A percentile compares a stretch with the other conserved stretches of the same genome.
Evolutionary conservation across 23 red algal species (phyloP).

Genomic region (Cyanidiococcus yangmingshanensis): DNA sequence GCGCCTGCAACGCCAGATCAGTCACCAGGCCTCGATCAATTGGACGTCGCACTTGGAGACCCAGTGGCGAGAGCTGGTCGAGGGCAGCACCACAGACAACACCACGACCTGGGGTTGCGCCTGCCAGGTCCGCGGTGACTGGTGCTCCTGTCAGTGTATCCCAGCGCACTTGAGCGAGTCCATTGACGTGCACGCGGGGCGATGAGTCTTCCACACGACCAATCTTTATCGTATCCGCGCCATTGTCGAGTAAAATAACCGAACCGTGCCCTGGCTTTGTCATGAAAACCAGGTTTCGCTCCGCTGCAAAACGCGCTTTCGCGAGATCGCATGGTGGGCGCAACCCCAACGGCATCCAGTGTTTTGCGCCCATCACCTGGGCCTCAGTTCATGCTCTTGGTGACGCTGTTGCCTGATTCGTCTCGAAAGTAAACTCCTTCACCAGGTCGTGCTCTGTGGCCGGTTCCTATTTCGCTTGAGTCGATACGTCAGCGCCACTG

Average conservation of each 20-base stretch:
- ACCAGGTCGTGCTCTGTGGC: too few species aligned
- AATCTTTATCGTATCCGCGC: conserved; percentile 62
- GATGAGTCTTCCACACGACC: conserved; percentile 12
- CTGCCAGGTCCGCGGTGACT: conserved; percentile 22
- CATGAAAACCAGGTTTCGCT: too few species aligned
- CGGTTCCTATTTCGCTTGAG: too few species aligned
- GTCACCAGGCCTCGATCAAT: conserved; percentile 55
- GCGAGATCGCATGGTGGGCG: too few species aligned
- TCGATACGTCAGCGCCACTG: too few species aligned
- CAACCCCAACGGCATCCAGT: too few species aligned
- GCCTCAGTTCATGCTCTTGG: too few species aligned
- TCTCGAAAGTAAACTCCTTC: too few species aligned
- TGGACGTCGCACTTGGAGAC: conserved; percentile 47
- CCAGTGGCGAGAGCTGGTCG: conserved; percentile 31
- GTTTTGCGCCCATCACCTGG: too few species aligned
- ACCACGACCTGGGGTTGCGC: conserved; percentile 32
- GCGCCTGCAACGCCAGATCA: conserved; percentile 41
- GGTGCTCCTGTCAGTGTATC: conserved; percentile 30
- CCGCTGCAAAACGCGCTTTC: too few species aligned
- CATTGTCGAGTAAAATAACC: conserved; percentile 56
- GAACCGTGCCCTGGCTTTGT: too few species aligned
- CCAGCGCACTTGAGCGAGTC: conserved; percentile 33
- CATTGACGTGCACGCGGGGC: background rate
- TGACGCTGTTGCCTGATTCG: too few species aligned
- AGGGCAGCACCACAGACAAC: conserved; percentile 32